Evolutionary conservation across 257 asterid genomes (phyloP).

Genomic region (Solanum piurae): DNA sequence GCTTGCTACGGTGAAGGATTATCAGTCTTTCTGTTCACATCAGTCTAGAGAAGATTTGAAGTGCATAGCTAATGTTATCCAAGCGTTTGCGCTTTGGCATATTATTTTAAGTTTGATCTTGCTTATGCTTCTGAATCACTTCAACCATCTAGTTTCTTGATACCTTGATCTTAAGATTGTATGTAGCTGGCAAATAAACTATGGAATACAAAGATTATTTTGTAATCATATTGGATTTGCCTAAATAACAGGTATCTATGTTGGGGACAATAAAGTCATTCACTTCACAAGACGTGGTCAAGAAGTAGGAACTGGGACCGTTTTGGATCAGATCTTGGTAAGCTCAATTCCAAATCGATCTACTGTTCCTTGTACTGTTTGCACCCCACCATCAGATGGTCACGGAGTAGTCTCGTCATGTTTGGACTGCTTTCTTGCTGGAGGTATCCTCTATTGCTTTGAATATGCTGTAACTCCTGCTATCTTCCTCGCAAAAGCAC

Average conservation of each 20-base stretch:
- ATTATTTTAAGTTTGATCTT: not conserved
- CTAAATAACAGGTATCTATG: constrained; percentile 45
- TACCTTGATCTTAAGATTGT: not conserved
- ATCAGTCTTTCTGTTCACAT: not conserved
- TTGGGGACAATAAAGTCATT: constrained; percentile 69
- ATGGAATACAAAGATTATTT: not conserved
- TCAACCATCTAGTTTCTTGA: not conserved
- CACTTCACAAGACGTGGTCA: constrained; percentile 96
- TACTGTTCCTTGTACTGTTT: constrained; percentile 52
- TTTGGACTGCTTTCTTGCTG: constrained; percentile 84
- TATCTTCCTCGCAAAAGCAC: constrained; percentile 73
- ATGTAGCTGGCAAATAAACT: not conserved
- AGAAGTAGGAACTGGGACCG: constrained; percentile 86
- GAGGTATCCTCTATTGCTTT: constrained; percentile 75
- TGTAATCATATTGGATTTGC: not conserved
- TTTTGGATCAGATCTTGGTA: constrained; percentile 52
- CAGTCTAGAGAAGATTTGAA: not conserved
- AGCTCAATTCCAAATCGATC: constrained; percentile 67
- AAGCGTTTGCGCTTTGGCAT: not conserved
- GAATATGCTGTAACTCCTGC: constrained; percentile 74
- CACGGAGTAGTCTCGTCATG: constrained; percentile 84
- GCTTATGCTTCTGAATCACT: not conserved
- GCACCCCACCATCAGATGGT: constrained; percentile 39
- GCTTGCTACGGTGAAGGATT: not conserved
- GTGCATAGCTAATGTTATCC: not conserved